phyloP scores from a whole-genome alignment of 176 grass and related monocot genomes.

The Carex scoparia region DNA sequence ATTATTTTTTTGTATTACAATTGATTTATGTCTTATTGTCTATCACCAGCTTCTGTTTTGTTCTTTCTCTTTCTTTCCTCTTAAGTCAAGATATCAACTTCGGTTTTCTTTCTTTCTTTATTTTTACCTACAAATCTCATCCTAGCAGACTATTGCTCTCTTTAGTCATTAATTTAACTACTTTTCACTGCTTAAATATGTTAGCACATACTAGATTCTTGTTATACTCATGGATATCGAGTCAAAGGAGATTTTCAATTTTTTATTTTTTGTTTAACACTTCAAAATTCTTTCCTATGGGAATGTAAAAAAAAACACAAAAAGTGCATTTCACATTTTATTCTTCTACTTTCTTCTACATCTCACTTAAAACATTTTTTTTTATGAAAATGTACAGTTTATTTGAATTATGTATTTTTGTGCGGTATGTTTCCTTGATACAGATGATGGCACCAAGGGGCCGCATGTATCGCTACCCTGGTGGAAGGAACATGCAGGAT shows the following conservation, averaged over 20 bases:
- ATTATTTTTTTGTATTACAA: neutral
- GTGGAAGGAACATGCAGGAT: constrained; percentile 71
- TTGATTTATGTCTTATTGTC: neutral
- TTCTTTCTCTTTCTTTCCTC: neutral
- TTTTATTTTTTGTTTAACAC: neutral
- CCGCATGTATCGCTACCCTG: constrained; percentile 64
- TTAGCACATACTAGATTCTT: neutral
- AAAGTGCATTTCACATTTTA: neutral
- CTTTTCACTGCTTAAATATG: neutral
- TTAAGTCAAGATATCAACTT: neutral
- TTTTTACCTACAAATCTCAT: neutral
- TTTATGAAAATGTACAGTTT: constrained; percentile 1
- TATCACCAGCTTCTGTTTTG: neutral
- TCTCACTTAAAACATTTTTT: neutral
- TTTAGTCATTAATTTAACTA: neutral
- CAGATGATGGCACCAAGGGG: constrained; percentile 75
- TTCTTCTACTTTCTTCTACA: neutral
- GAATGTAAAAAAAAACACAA: neutral
- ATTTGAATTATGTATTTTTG: neutral
- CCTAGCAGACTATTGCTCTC: neutral
- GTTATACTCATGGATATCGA: neutral
- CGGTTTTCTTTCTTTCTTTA: neutral
- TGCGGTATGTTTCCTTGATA: neutral
- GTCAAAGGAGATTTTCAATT: neutral
- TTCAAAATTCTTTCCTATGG: neutral